These are phyloP conservation scores for Taphrina deformans DNA, from an alignment of 1,139 yeast genomes.

Conservation along the genomic window DNA sequence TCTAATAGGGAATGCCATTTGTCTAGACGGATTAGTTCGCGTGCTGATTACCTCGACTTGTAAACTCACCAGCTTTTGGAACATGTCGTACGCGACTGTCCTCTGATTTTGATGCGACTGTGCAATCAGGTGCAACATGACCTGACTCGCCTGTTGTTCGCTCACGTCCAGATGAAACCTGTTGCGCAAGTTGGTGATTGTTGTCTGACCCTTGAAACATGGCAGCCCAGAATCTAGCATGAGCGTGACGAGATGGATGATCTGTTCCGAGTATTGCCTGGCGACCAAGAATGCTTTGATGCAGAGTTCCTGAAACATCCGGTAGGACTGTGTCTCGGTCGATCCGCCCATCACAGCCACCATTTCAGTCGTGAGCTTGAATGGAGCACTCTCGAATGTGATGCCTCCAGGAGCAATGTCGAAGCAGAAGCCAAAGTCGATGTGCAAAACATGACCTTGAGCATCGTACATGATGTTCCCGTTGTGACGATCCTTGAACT, in stretches of 20 bases:
- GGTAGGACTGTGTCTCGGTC: constrained; percentile 78
- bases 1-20: constrained; percentile 27
- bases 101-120: constrained; percentile 84
- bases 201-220: constrained; percentile 80
- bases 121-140: constrained; percentile 71
- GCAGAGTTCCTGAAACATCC: constrained; percentile 93
- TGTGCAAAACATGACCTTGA: constrained; percentile 90
- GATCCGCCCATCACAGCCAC: constrained; percentile 91
- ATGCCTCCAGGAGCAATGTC: constrained; percentile 99
- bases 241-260: constrained; percentile 80
- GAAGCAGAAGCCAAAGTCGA: constrained; percentile 97
- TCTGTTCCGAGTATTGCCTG: constrained; percentile 84
- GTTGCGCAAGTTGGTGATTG: constrained; percentile 71
- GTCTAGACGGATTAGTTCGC: too few relatives aligned
- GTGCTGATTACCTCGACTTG: too few relatives aligned
- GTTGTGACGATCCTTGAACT: constrained; percentile 96
- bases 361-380: constrained; percentile 96
- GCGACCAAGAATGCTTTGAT: constrained; percentile 88
- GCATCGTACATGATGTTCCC: constrained; percentile 98
- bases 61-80: constrained; percentile 63
- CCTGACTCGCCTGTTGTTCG: constrained; percentile 81
- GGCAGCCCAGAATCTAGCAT: constrained; percentile 97
- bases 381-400: constrained; percentile 94
- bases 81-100: constrained; percentile 95
- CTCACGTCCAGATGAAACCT: constrained; percentile 79